phyloP scores from a whole-genome alignment of 805 yeast genomes.

The Cyberlindnera samutprakarnensis region DNA sequence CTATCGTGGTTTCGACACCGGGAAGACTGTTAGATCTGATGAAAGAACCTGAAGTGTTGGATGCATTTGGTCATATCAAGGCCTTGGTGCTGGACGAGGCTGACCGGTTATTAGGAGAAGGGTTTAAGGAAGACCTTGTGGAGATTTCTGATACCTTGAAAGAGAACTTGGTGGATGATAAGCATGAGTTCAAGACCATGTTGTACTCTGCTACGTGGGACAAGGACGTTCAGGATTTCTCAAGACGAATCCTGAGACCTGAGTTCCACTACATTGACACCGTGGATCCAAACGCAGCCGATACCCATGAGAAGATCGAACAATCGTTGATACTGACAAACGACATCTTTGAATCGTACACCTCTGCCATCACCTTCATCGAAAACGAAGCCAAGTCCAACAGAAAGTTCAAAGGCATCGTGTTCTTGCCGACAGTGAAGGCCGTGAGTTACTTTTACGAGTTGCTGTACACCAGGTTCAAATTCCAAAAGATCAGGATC shows the following conservation, averaged over 20 bases:
- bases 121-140: constrained; percentile 63
- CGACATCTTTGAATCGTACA: constrained; percentile 48
- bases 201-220: constrained; percentile 88
- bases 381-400: constrained; percentile 28
- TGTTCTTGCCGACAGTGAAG: constrained; percentile 74
- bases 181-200: constrained; percentile 48
- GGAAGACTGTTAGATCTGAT: constrained; percentile 71
- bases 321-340: constrained; percentile 56
- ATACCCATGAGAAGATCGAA: constrained; percentile 67
- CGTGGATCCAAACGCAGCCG: constrained; percentile 65
- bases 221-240: constrained; percentile 55
- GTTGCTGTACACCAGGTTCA: constrained; percentile 13
- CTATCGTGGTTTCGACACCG: constrained; percentile 81
- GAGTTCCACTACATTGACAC: constrained; percentile 63
- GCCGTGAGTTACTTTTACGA: constrained; percentile 45
- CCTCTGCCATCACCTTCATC: constrained; percentile 48
- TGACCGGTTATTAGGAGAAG: constrained; percentile 75
- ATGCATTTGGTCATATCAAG: constrained; percentile 43
- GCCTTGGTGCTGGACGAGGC: constrained; percentile 86
- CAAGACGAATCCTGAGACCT: constrained; percentile 48
- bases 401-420: constrained; percentile 62
- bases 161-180: constrained; percentile 23
- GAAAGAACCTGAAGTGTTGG: constrained; percentile 34
- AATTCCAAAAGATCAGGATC: constrained; percentile 18
- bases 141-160: constrained; percentile 46